Evolutionary conservation across 176 grass and related monocot species (phyloP).

Genomic region (Musa schizocarpa): DNA sequence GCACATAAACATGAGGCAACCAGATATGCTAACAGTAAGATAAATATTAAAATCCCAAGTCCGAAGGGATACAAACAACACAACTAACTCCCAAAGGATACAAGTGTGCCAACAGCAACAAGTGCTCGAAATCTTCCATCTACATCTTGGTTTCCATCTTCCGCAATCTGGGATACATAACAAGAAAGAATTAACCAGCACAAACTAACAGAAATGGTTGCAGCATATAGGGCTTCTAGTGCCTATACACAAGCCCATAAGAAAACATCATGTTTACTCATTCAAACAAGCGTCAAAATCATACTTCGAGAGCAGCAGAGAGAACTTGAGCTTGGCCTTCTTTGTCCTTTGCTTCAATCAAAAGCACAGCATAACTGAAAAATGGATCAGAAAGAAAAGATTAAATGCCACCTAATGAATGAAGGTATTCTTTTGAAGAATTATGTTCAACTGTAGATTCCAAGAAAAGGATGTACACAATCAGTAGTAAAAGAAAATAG

Average conservation of each 20-base stretch:
- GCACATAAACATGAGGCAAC: no score
- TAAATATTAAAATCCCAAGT: background rate
- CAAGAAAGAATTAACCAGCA: constrained; percentile 9
- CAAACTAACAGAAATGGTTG: background rate
- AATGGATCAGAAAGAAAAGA: background rate
- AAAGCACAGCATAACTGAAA: constrained; percentile 77
- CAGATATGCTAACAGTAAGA: background rate
- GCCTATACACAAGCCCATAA: background rate
- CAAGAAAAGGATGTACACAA: background rate
- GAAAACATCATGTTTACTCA: background rate
- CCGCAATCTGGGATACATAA: constrained; percentile 53
- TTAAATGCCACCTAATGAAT: background rate
- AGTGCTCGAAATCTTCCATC: constrained; percentile 82
- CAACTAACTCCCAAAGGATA: constrained; percentile 53
- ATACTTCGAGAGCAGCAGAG: constrained; percentile 76
- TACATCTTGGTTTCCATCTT: constrained; percentile 62
- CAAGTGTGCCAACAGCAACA: constrained; percentile 74
- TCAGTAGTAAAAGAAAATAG: background rate
- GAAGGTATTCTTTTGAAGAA: constrained; percentile 8
- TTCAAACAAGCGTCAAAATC: background rate
- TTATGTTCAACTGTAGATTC: background rate
- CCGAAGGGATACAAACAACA: background rate
- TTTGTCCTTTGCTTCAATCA: constrained; percentile 76
- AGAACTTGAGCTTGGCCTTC: constrained; percentile 84
- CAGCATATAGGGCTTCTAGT: background rate